Conservation (phyloP, 352 stramenopile species). For the Phytopythium mirpurense region DNA sequence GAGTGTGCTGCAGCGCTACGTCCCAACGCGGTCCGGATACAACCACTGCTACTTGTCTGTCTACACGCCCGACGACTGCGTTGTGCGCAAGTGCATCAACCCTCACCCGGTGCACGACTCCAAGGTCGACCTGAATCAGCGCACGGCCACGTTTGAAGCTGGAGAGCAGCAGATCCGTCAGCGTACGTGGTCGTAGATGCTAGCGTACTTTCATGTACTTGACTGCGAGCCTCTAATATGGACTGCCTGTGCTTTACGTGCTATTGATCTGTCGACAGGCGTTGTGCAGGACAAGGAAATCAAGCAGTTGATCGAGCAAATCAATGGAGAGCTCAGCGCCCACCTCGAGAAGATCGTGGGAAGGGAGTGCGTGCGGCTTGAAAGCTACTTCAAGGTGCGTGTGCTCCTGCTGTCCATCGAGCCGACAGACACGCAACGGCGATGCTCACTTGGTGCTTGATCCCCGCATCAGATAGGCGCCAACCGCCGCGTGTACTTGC, state of each 20-base stretch:
- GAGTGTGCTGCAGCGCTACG: conserved; percentile 61
- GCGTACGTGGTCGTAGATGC: conserved; percentile 16
- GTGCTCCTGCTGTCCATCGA: neutral
- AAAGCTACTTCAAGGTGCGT: conserved; percentile 72
- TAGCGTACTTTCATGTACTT: neutral
- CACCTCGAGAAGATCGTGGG: conserved; percentile 61
- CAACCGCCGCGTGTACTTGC: conserved; percentile 59
- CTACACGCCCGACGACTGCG: conserved; percentile 55
- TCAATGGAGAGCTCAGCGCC: conserved; percentile 46
- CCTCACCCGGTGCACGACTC: conserved; percentile 37
- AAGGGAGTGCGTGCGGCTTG: conserved; percentile 47
- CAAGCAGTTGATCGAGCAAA: conserved; percentile 38
- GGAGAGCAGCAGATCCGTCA: conserved; percentile 35
- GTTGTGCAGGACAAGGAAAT: conserved; percentile 46
- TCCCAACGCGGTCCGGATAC: conserved; percentile 63
- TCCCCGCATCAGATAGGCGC: conserved; percentile 31
- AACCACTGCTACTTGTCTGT: conserved; percentile 63
- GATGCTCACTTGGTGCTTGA: neutral
- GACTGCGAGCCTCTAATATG: no score
- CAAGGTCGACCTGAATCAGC: conserved; percentile 26
- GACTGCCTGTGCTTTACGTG: neutral
- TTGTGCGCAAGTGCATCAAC: conserved; percentile 62
- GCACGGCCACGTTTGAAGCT: conserved; percentile 59
- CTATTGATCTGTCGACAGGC: conserved; percentile 25
- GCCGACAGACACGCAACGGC: no score